Evolutionary conservation across 805 yeast genomes (phyloP), one percentile per base, ranked within the genome.

Genomic region (Lipomyces kockii): DNA sequence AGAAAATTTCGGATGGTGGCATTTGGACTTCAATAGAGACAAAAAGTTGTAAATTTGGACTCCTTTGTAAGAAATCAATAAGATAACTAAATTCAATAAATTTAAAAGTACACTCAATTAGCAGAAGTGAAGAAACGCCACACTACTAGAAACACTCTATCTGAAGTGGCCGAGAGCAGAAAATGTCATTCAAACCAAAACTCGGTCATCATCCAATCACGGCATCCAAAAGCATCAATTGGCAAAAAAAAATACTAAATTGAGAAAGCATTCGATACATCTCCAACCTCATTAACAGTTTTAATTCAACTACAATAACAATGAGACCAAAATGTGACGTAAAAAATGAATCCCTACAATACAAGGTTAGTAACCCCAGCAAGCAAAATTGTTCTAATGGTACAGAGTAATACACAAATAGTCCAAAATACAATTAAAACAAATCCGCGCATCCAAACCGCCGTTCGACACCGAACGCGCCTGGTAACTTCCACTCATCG

Each of bases 401-500:
- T 6, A 63, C 29, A 52, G 22, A 27, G 25, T 35, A 49, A 51
- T 14, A 22, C 25, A 25, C 27, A 59, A 51, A 27, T 4, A 20
- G 32, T 8, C 37, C 22, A 25, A 56, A n/a, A 46, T 29, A 49
- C 25, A 63, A 70, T 52, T 60, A 69, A 27, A 78, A 69, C 52
- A 77, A 61, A 51, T 76, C 71, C 54, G 76, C 68, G 43, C 74
- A 69, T 37, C 98, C 97, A 74, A 92, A 93, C 62, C 86, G 86
- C 80, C 91, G 97, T 80, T 92, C 98, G 75, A 92, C 87, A 70
- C 89, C 90, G 77, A 90, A 89, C 3, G 83, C 82, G 68, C 98
- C 97, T 32, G 97, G 93, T 12, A 76, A 74, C 77, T 92, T 92
- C 98, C 97, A 92, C 78, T 79, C 83, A 78, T 92, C 97, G 75